Conservation (phyloP, 129 eudicot species). For the Escallonia herrerae region DNA sequence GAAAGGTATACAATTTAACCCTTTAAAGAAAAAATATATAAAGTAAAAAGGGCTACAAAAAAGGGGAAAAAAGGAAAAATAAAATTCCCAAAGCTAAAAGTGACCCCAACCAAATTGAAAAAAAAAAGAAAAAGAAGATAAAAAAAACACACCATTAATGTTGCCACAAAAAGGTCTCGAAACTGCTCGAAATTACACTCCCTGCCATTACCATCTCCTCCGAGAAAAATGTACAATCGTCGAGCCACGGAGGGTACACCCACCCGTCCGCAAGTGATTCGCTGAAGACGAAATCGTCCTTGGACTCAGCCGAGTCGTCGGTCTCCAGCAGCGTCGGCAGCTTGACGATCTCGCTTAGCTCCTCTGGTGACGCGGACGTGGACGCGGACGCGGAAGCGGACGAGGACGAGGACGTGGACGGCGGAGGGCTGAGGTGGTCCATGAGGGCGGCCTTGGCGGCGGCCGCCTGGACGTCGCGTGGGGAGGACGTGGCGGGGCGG, state of each 20-base stretch:
- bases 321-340: slow-evolving; percentile 60
- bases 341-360: slow-evolving; percentile 57
- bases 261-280: slow-evolving; percentile 23
- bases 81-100: too few species aligned
- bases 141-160: slow-evolving; percentile 25
- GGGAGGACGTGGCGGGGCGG: slow-evolving; percentile 59
- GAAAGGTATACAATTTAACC: slow-evolving; percentile 8
- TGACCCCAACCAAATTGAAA: too few species aligned
- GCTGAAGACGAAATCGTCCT: slow-evolving; percentile 25
- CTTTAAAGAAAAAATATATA: not conserved
- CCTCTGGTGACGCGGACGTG: slow-evolving; percentile 31
- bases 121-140: not conserved
- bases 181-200: slow-evolving; percentile 24
- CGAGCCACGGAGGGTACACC: slow-evolving; percentile 22
- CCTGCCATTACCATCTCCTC: slow-evolving; percentile 17
- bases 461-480: slow-evolving; percentile 80
- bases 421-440: slow-evolving; percentile 31
- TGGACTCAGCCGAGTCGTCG: slow-evolving; percentile 44
- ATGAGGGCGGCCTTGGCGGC: slow-evolving; percentile 74
- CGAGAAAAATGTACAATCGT: slow-evolving; percentile 9
- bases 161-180: slow-evolving; percentile 51
- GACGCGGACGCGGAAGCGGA: slow-evolving; percentile 24
- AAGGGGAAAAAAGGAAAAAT: not conserved
- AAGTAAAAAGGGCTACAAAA: not conserved
- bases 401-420: slow-evolving; percentile 13